phyloP scores from a whole-genome alignment of 805 yeast species.

The Cephaloascus fragrans region DNA sequence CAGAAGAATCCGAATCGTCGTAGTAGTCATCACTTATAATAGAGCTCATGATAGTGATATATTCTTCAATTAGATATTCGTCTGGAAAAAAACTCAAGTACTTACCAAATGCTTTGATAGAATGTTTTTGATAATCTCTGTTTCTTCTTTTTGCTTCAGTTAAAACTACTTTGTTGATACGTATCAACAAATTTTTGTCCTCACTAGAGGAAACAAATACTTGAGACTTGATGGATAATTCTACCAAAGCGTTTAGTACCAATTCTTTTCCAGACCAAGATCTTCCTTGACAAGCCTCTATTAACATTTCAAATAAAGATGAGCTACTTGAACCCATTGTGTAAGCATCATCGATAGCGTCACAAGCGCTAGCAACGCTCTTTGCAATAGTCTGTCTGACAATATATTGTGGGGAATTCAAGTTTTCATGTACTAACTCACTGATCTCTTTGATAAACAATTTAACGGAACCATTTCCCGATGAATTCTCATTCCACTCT shows the following conservation, averaged over 20 bases:
- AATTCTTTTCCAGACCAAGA: constrained; percentile 85
- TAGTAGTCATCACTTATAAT: constrained; percentile 29
- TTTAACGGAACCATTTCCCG: constrained; percentile 68
- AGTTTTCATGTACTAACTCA: constrained; percentile 33
- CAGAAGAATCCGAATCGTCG: constrained; percentile 22
- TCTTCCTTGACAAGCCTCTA: constrained; percentile 62
- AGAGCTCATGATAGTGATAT: constrained; percentile 21
- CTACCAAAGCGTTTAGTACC: constrained; percentile 60
- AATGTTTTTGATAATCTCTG: constrained; percentile 48
- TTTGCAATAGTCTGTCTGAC: constrained; percentile 64
- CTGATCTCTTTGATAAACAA: constrained; percentile 65
- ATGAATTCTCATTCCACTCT: constrained; percentile 72
- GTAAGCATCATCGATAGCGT: constrained; percentile 23
- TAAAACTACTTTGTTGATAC: constrained; percentile 33
- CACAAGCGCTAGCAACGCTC: constrained; percentile 51
- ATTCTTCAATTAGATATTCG: constrained; percentile 24
- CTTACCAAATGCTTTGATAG: constrained; percentile 42
- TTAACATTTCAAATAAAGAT: constrained; percentile 38
- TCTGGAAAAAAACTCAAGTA: constrained; percentile 33
- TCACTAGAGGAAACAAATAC: constrained; percentile 16
- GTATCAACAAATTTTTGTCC: constrained; percentile 16
- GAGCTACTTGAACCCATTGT: constrained; percentile 18
- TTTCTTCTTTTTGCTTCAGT: constrained; percentile 63
- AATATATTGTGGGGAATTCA: constrained; percentile 49
- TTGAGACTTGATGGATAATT: constrained; percentile 39